Evolutionary conservation across 2,329 filamentous ascomycete species (phyloP).

Genomic region (Aaosphaeria pasadenensis): DNA sequence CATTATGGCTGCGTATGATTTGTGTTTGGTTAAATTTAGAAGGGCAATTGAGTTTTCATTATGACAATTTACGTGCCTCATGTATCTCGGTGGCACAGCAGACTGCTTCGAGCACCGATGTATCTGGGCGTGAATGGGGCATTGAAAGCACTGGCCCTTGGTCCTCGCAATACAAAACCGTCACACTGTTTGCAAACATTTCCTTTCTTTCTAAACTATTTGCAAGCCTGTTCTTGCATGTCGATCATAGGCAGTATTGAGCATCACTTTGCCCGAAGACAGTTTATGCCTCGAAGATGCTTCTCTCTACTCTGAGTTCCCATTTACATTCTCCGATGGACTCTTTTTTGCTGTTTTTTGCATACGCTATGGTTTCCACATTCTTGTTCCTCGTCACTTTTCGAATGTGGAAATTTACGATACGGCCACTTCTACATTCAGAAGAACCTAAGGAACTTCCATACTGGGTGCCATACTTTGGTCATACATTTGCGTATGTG

Average conservation of each 20-base stretch:
- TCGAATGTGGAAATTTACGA: slow-evolving; percentile 14
- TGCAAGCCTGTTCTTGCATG: no score
- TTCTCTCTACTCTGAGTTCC: neutral
- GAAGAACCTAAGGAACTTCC: slow-evolving; percentile 18
- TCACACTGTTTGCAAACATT: no score
- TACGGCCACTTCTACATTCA: slow-evolving; percentile 12
- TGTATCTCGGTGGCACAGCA: neutral
- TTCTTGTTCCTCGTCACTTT: neutral
- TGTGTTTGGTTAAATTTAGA: no score
- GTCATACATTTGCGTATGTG: neutral
- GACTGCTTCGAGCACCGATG: neutral
- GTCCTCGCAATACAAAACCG: neutral
- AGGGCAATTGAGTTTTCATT: no score
- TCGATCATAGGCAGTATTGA: no score
- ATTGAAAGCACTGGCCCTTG: no score
- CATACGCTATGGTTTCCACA: neutral
- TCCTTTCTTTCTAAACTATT: no score
- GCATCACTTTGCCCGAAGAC: no score
- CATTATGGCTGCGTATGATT: no score
- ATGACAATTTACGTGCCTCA: no score
- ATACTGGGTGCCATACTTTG: slow-evolving; percentile 16
- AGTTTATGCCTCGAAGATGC: neutral
- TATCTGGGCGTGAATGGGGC: no score
- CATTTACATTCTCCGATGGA: neutral
- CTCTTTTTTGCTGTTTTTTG: neutral